phyloP scores from a whole-genome alignment of 805 yeast species.

The Tetrapisispora namnaoensis region DNA sequence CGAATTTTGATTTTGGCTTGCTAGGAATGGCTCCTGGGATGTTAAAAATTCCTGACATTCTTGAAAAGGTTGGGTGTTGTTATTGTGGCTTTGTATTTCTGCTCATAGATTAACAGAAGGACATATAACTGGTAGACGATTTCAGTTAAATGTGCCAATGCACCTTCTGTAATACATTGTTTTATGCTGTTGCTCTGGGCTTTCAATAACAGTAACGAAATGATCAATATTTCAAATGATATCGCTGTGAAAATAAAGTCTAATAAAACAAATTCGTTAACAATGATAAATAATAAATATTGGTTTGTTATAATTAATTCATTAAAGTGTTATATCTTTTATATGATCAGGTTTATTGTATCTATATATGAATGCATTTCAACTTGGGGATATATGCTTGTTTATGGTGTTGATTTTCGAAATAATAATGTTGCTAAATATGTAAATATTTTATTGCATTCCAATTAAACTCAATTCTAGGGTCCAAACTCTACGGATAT shows the following conservation, averaged over 20 bases:
- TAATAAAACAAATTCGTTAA: too few relatives aligned
- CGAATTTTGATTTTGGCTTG: constrained; percentile 28
- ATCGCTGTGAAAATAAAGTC: too few relatives aligned
- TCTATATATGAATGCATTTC: neutral
- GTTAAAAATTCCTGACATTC: constrained; percentile 19
- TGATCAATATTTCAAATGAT: neutral
- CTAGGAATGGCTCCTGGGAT: constrained; percentile 17
- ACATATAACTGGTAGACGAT: too few relatives aligned
- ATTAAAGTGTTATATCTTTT: too few relatives aligned
- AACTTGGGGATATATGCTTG: neutral
- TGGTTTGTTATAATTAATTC: too few relatives aligned
- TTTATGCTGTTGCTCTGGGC: too few relatives aligned
- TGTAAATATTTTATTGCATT: constrained; percentile 33
- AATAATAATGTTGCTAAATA: too few relatives aligned
- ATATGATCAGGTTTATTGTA: neutral
- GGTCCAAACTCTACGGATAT: constrained; percentile 94
- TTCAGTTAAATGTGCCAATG: too few relatives aligned
- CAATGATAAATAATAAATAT: too few relatives aligned
- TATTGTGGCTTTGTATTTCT: too few relatives aligned
- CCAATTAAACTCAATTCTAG: constrained; percentile 86
- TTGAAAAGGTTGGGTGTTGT: neutral
- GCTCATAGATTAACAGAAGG: too few relatives aligned
- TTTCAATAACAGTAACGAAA: neutral
- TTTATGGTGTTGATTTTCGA: neutral
- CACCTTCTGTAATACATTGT: too few relatives aligned